phyloP scores from a whole-genome alignment of 345 rosid species.

The Moringa oleifera region DNA sequence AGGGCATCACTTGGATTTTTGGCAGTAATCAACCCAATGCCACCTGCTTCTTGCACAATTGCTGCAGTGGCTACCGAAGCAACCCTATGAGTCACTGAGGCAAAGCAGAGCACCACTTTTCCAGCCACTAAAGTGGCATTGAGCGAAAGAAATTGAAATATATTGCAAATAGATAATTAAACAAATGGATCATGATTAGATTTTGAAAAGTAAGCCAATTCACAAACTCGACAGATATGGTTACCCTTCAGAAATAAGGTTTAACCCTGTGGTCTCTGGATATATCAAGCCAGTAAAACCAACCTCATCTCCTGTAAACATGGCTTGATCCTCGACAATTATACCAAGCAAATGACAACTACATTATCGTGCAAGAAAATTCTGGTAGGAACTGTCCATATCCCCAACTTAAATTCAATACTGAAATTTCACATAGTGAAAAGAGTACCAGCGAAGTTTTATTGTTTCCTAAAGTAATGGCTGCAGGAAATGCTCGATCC shows the following conservation, averaged over 20 bases:
- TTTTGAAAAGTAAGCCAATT: too few species aligned
- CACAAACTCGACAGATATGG: too few species aligned
- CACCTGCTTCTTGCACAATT: slow-evolving; percentile 24
- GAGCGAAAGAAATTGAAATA: slow-evolving; percentile 9
- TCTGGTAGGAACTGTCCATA: too few species aligned
- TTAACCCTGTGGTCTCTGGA: slow-evolving; percentile 23
- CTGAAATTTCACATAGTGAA: too few species aligned
- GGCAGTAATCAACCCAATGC: slow-evolving; percentile 34
- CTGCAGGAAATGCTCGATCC: too few species aligned
- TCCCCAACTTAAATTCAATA: too few species aligned
- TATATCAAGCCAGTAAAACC: slow-evolving; percentile 31
- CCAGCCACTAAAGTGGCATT: slow-evolving; percentile 16
- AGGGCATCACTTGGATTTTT: slow-evolving; percentile 23
- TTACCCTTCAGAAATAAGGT: slow-evolving; percentile 6
- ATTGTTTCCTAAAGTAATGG: too few species aligned
- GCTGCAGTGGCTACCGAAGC: slow-evolving; percentile 25
- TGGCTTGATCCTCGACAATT: slow-evolving; percentile 23
- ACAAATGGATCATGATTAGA: too few species aligned
- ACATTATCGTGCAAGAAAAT: too few species aligned
- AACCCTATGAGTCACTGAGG: slow-evolving; percentile 3
- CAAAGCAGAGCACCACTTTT: slow-evolving; percentile 34
- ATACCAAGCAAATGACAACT: not conserved
- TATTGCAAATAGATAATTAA: slow-evolving; percentile 12
- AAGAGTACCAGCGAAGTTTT: too few species aligned
- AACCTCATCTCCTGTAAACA: slow-evolving; percentile 22